A percentile compares a stretch with the other conserved stretches of the same genome.
Evolutionary conservation across 345 rosid species (phyloP).

Genomic region (Gossypium sturtianum): DNA sequence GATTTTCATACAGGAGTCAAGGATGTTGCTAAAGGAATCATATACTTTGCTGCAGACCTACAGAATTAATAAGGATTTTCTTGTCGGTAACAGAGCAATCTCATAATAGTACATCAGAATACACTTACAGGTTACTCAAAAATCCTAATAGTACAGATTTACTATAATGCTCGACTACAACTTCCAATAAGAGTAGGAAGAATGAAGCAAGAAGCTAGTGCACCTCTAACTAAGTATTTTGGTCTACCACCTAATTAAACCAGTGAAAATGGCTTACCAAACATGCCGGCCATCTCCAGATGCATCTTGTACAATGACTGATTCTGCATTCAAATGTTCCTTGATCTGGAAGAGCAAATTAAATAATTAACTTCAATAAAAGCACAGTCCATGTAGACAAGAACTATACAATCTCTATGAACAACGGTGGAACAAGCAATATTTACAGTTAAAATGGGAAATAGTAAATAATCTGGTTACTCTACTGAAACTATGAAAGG

Average conservation of each 20-base stretch:
- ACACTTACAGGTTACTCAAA: too few relatives aligned
- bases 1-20: not conserved
- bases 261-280: slow-evolving; percentile 36
- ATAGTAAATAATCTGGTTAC: not conserved
- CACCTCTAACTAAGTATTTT: not conserved
- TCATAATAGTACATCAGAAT: too few relatives aligned
- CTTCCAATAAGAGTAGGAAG: not conserved
- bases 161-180: not conserved
- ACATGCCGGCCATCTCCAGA: slow-evolving; percentile 97
- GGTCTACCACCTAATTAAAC: not conserved
- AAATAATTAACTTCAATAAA: not conserved
- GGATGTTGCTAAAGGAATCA: not conserved
- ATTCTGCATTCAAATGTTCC: slow-evolving; percentile 73
- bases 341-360: slow-evolving; percentile 48
- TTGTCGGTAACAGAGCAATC: not conserved
- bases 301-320: slow-evolving; percentile 71
- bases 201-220: not conserved
- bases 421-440: not conserved
- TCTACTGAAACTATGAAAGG: not conserved
- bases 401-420: not conserved
- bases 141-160: not conserved
- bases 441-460: not conserved
- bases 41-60: not conserved
- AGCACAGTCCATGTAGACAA: not conserved
- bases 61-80: not conserved